Conservation (phyloP, 1,284 basidiomycete genomes). For the Cryptococcus sp. region DNA sequence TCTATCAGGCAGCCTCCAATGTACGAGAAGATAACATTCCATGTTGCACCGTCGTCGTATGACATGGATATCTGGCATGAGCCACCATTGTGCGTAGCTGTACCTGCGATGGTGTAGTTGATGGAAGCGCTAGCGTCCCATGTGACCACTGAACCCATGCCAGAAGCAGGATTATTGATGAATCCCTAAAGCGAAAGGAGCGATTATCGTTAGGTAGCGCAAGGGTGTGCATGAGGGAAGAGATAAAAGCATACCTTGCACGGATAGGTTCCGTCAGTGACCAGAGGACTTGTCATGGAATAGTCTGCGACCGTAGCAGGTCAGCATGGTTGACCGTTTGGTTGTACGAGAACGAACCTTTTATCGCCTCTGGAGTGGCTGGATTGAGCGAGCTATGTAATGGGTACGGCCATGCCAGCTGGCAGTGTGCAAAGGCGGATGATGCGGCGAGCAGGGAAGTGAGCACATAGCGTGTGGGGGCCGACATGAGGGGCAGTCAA, state of each 20-base stretch:
- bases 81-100: conserved; percentile 52
- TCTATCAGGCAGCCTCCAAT: conserved; percentile 52
- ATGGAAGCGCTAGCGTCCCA: conserved; percentile 37
- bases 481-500: not conserved
- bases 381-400: conserved; percentile 43
- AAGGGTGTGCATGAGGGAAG: not conserved
- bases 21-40: conserved; percentile 50
- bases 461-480: conserved; percentile 7
- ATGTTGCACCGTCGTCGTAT: conserved; percentile 53
- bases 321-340: not conserved
- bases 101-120: conserved; percentile 42
- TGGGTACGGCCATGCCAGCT: conserved; percentile 45
- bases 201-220: not conserved
- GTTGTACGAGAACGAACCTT: conserved; percentile 19
- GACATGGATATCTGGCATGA: conserved; percentile 53
- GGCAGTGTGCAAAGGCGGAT: conserved; percentile 40
- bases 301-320: conserved; percentile 40
- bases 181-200: conserved; percentile 33
- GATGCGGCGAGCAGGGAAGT: conserved; percentile 17
- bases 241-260: conserved; percentile 45
- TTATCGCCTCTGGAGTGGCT: conserved; percentile 32
- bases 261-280: conserved; percentile 46
- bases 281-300: conserved; percentile 48
- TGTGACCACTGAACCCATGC: conserved; percentile 39
- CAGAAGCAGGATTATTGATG: conserved; percentile 36